A percentile compares a stretch with the other conserved stretches of the same genome.
Conservation (phyloP, 176 grass and related monocot species). For the Luzula sylvatica region DNA sequence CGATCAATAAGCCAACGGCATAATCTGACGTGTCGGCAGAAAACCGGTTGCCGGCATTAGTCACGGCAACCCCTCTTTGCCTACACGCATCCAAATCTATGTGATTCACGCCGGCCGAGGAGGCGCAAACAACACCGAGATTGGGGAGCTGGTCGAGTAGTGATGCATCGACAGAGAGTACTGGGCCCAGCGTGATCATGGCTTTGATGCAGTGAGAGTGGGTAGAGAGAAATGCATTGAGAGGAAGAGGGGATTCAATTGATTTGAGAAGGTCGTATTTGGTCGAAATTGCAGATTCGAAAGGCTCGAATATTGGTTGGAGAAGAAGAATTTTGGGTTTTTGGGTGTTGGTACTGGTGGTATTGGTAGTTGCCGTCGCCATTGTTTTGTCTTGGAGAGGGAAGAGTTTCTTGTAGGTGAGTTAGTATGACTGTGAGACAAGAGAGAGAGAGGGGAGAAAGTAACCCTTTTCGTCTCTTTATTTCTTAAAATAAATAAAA, state of each 20-base stretch:
- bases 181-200: neutral
- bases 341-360: neutral
- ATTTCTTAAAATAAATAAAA: neutral
- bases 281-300: neutral
- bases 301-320: neutral
- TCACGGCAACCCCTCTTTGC: conserved; percentile 25
- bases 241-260: conserved; percentile 4
- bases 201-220: neutral
- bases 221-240: conserved; percentile 24
- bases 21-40: conserved; percentile 27
- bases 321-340: conserved; percentile 26
- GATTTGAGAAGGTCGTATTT: conserved; percentile 19
- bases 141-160: conserved; percentile 22
- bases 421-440: neutral
- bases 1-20: conserved; percentile 26
- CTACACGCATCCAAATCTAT: conserved; percentile 30
- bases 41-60: conserved; percentile 27
- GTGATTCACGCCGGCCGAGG: conserved; percentile 21
- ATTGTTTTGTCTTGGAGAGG: neutral
- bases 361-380: neutral
- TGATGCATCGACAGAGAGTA: neutral
- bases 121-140: conserved; percentile 19
- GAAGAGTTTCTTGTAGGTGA: neutral
- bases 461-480: neutral
- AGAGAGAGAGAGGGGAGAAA: neutral